A percentile compares a stretch with the other conserved stretches of the same genome.
phyloP scores from a whole-genome alignment of 2,329 filamentous ascomycete species.

The Colletotrichum cereale region DNA sequence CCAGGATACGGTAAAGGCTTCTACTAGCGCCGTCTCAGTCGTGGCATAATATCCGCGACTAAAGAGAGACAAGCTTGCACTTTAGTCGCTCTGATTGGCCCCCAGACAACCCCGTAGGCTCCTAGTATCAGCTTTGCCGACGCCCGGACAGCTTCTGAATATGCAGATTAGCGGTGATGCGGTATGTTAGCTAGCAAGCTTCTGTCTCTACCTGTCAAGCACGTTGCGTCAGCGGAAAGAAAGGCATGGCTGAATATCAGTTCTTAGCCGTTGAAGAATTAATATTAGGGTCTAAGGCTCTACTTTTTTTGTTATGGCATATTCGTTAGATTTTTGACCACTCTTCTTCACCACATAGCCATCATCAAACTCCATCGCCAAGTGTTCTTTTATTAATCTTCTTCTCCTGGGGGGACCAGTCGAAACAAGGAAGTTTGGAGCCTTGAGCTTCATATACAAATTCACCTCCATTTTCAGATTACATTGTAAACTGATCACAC shows the following conservation, averaged over 20 bases:
- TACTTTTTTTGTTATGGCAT: background rate
- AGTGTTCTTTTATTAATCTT: background rate
- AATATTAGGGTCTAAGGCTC: background rate
- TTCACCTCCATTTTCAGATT: background rate
- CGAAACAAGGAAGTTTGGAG: background rate
- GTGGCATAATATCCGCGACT: background rate
- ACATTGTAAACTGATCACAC: background rate
- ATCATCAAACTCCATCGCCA: background rate
- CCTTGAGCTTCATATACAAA: background rate
- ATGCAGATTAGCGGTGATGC: background rate
- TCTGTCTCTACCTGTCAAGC: background rate
- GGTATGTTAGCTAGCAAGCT: background rate
- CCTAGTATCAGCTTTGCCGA: background rate
- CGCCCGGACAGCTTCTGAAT: background rate
- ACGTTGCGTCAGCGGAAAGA: background rate
- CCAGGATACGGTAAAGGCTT: background rate
- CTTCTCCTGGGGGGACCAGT: background rate
- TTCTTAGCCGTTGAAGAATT: background rate
- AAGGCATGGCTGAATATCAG: too few species aligned
- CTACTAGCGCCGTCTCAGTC: slow-evolving; percentile 2
- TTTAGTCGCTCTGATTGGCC: background rate
- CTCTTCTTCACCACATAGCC: background rate
- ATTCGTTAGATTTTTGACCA: background rate
- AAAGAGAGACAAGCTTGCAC: background rate
- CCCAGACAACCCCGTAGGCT: background rate